A percentile compares a stretch with the other conserved stretches of the same genome.
phyloP scores from a whole-genome alignment of 495 filamentous ascomycete genomes.

The Daldinia childiae region DNA sequence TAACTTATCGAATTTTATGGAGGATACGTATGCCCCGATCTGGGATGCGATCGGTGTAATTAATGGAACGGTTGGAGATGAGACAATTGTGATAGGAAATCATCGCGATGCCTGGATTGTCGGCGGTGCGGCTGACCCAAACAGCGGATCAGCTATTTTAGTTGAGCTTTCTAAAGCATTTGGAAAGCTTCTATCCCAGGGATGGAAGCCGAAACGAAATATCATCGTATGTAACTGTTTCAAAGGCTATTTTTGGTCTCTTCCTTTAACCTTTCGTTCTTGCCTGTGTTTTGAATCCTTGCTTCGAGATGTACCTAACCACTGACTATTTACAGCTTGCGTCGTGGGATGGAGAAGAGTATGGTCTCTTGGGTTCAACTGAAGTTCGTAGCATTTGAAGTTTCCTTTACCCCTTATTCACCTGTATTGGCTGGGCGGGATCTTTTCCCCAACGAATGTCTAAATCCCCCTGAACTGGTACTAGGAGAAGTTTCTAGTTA shows the following conservation, averaged over 20 bases:
- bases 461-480: neutral
- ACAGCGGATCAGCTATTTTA: slow-evolving; percentile 82
- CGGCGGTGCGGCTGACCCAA: slow-evolving; percentile 80
- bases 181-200: slow-evolving; percentile 73
- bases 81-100: slow-evolving; percentile 88
- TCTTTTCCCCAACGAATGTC: neutral
- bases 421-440: too few species aligned
- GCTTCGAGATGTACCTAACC: neutral
- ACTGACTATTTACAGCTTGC: neutral
- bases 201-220: slow-evolving; percentile 84
- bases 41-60: slow-evolving; percentile 92
- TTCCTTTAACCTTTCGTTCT: too few species aligned
- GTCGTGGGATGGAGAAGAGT: slow-evolving; percentile 90
- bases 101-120: slow-evolving; percentile 91
- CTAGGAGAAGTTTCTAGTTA: neutral
- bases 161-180: slow-evolving; percentile 82
- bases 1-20: slow-evolving; percentile 81
- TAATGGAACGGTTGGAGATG: slow-evolving; percentile 75
- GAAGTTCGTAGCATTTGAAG: slow-evolving; percentile 53
- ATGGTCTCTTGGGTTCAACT: slow-evolving; percentile 82
- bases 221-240: slow-evolving; percentile 73
- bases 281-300: too few species aligned
- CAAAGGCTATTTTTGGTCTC: neutral
- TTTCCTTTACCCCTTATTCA: neutral
- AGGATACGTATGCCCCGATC: slow-evolving; percentile 80